These are phyloP conservation scores for Brettanomyces anomalus DNA, from an alignment of 805 yeast species.

Conservation along the genomic window DNA sequence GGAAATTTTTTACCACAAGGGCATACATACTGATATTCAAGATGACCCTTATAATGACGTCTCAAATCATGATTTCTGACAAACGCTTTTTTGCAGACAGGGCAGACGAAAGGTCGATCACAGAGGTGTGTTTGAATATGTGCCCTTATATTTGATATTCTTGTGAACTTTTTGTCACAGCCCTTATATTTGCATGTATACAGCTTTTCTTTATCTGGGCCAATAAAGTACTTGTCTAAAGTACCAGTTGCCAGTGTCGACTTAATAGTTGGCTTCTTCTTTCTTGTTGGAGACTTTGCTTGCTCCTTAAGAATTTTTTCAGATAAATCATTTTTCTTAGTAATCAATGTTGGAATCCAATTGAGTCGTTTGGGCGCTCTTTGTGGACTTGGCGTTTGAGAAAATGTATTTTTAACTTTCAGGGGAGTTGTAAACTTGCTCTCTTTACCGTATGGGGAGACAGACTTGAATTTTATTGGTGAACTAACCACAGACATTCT, in stretches of 20 bases:
- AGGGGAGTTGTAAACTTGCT: conserved; percentile 18
- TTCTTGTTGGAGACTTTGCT: conserved; percentile 37
- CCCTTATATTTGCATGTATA: conserved; percentile 58
- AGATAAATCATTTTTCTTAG: conserved; percentile 20
- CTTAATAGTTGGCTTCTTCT: conserved; percentile 40
- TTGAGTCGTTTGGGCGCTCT: conserved; percentile 21
- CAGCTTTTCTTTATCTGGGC: conserved; percentile 63
- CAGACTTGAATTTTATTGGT: conserved; percentile 6
- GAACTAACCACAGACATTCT: background rate
- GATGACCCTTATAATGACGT: conserved; percentile 83
- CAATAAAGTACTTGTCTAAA: conserved; percentile 72
- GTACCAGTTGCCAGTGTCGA: conserved; percentile 85
- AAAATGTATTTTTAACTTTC: conserved; percentile 16
- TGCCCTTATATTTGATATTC: conserved; percentile 87
- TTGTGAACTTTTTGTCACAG: conserved; percentile 77
- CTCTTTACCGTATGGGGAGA: background rate
- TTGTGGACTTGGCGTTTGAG: conserved; percentile 23
- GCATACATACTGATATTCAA: conserved; percentile 62
- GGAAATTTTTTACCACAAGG: conserved; percentile 93
- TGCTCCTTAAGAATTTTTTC: conserved; percentile 26
- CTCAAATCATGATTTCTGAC: conserved; percentile 93
- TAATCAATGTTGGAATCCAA: conserved; percentile 28
- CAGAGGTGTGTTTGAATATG: conserved; percentile 95
- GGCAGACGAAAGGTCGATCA: conserved; percentile 86
- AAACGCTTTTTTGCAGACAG: conserved; percentile 70